phyloP scores from a whole-genome alignment of 1,284 basidiomycete genomes.

The Prillingera fragicola region DNA sequence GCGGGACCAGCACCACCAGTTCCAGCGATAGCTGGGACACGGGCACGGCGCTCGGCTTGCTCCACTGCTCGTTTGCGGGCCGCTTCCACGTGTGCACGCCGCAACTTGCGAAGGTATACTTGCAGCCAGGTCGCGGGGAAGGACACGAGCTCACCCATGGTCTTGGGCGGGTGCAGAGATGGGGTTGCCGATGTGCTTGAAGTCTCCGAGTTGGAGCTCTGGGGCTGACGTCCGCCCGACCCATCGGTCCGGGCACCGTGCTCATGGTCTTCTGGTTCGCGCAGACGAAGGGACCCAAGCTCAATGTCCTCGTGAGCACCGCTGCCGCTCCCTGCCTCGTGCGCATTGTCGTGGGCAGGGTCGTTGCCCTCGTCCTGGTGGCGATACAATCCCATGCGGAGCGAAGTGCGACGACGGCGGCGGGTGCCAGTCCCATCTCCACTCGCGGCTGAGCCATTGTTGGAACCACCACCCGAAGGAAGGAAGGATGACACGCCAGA shows the following conservation, averaged over 20 bases:
- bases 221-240: conserved; percentile 7
- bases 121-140: conserved; percentile 42
- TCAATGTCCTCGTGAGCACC: conserved; percentile 11
- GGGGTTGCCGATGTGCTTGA: conserved; percentile 44
- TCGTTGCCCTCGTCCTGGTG: conserved; percentile 23
- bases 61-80: conserved; percentile 38
- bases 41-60: conserved; percentile 34
- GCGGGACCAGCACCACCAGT: conserved; percentile 20
- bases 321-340: background rate
- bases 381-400: background rate
- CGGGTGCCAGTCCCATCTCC: background rate
- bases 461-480: conserved; percentile 1
- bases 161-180: conserved; percentile 35
- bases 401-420: background rate
- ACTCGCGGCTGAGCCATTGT: background rate
- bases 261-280: conserved; percentile 6
- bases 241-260: conserved; percentile 2
- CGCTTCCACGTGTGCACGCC: conserved; percentile 46
- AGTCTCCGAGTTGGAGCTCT: conserved; percentile 36
- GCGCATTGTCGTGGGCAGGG: too few species aligned
- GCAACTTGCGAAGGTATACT: conserved; percentile 41
- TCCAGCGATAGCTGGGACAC: conserved; percentile 28
- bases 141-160: conserved; percentile 31
- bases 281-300: conserved; percentile 11
- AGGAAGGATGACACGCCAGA: conserved; percentile 6